phyloP scores from a whole-genome alignment of 345 rosid species.

The Toxicodendron radicans region DNA sequence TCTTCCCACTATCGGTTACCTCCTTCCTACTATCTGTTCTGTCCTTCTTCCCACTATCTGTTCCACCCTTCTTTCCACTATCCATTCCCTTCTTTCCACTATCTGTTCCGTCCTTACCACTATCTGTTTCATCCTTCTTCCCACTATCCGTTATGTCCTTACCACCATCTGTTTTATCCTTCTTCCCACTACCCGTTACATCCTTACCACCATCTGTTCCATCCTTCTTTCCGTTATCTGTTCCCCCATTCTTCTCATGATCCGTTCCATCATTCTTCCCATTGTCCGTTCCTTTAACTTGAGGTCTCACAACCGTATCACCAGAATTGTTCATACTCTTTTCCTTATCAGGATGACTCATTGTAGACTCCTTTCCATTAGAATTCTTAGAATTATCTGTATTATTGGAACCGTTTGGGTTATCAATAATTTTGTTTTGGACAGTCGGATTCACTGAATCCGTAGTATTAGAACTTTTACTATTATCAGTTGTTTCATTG shows the following conservation, averaged over 20 bases:
- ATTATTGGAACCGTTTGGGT: not conserved
- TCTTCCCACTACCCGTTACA: constrained; percentile 22
- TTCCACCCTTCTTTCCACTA: constrained; percentile 16
- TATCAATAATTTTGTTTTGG: not conserved
- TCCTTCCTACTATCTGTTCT: too few species aligned
- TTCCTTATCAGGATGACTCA: constrained; percentile 17
- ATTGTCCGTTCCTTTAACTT: constrained; percentile 21
- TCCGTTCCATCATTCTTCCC: constrained; percentile 3
- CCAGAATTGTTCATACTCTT: not conserved
- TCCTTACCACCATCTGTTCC: constrained; percentile 15
- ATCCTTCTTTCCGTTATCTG: not conserved
- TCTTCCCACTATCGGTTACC: not conserved
- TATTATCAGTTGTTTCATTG: constrained; percentile 21
- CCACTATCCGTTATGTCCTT: not conserved
- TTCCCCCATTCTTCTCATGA: not conserved
- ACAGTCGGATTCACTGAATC: constrained; percentile 15
- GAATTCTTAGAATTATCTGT: not conserved
- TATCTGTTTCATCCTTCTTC: constrained; percentile 8
- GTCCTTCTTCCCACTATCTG: not conserved
- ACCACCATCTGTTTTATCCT: not conserved
- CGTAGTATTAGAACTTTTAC: constrained; percentile 15
- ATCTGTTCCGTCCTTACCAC: constrained; percentile 2
- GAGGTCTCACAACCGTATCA: constrained; percentile 24
- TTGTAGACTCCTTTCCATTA: not conserved
- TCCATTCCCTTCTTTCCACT: constrained; percentile 15